A percentile compares a stretch with the other conserved stretches of the same genome.
These are phyloP conservation scores for Exophiala aquamarina DNA, from an alignment of 2,329 filamentous ascomycete species.

Conservation along the genomic window DNA sequence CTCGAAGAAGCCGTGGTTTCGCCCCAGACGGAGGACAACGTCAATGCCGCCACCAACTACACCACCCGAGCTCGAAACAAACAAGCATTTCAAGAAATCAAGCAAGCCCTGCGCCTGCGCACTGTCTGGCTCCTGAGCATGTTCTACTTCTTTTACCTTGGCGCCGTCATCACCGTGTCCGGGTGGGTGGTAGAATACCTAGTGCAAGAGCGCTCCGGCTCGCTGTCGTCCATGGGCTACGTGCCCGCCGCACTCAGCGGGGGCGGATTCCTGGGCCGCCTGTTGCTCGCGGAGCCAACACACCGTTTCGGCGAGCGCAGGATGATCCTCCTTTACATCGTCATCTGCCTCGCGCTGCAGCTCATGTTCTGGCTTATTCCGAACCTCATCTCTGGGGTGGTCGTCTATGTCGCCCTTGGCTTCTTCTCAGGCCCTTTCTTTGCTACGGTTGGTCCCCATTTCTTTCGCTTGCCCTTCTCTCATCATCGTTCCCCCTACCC, in stretches of 20 bases:
- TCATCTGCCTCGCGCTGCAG: slow-evolving; percentile 61
- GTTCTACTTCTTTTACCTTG: slow-evolving; percentile 73
- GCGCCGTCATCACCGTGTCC: slow-evolving; percentile 72
- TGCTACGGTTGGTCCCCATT: slow-evolving; percentile 46
- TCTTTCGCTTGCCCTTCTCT: too few relatives aligned
- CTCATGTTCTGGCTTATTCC: slow-evolving; percentile 77
- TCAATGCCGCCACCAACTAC: too few relatives aligned
- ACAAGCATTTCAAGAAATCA: slow-evolving; percentile 24
- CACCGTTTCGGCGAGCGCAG: slow-evolving; percentile 64
- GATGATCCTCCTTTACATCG: slow-evolving; percentile 61
- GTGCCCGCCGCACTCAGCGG: slow-evolving; percentile 73
- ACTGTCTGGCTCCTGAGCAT: slow-evolving; percentile 68
- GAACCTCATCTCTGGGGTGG: slow-evolving; percentile 67
- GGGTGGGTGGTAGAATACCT: slow-evolving; percentile 68
- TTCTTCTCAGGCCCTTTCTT: slow-evolving; percentile 77
- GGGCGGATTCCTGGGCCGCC: slow-evolving; percentile 69
- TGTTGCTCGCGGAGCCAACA: slow-evolving; percentile 71
- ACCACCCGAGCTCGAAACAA: slow-evolving; percentile 18
- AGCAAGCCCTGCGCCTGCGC: slow-evolving; percentile 13
- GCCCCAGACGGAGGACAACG: slow-evolving; percentile 47
- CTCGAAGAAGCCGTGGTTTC: too few relatives aligned
- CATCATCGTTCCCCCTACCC: background rate
- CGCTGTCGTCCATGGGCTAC: slow-evolving; percentile 70
- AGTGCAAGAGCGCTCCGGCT: slow-evolving; percentile 68
- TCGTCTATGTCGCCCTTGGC: slow-evolving; percentile 67